Percentiles rank a stretch among this genome's conserved stretches.
These are phyloP conservation scores for Pisolithus marmoratus DNA, from an alignment of 768 basidiomycete species.

Conservation along the genomic window DNA sequence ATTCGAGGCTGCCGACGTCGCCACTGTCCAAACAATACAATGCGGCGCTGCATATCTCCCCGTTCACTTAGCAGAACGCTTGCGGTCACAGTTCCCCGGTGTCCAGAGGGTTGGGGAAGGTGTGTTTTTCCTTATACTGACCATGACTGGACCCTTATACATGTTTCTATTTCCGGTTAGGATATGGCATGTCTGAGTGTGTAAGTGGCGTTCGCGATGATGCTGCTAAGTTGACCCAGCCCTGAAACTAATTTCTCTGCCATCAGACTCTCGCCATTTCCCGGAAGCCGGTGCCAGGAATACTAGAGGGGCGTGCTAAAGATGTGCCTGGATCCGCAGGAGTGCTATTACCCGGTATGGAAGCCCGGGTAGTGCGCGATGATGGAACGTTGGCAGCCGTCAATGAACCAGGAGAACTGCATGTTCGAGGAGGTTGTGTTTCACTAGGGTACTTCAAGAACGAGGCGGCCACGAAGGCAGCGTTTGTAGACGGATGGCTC, in stretches of 20 bases:
- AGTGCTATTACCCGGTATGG: slow-evolving; percentile 56
- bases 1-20: slow-evolving; percentile 45
- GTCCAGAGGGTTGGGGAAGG: slow-evolving; percentile 40
- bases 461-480: slow-evolving; percentile 55
- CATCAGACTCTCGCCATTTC: slow-evolving; percentile 52
- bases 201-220: slow-evolving; percentile 33
- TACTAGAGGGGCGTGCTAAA: slow-evolving; percentile 39
- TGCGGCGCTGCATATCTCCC: slow-evolving; percentile 70
- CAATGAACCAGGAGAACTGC: slow-evolving; percentile 64
- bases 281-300: slow-evolving; percentile 38
- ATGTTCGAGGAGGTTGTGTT: slow-evolving; percentile 49
- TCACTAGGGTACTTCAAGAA: slow-evolving; percentile 72
- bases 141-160: background rate
- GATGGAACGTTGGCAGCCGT: slow-evolving; percentile 49
- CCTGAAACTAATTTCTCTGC: background rate
- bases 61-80: slow-evolving; percentile 40
- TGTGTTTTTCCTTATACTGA: slow-evolving; percentile 17
- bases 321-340: slow-evolving; percentile 44
- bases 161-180: slow-evolving; percentile 25
- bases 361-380: slow-evolving; percentile 55
- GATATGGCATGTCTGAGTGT: slow-evolving; percentile 68
- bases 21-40: slow-evolving; percentile 36
- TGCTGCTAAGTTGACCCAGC: background rate
- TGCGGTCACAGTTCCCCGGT: slow-evolving; percentile 33
- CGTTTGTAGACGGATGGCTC: slow-evolving; percentile 69